Percentiles rank a stretch among this genome's conserved stretches.
Evolutionary conservation across 202 grass and related monocot genomes (phyloP).

Genomic region (Schoenoplectus triqueter): DNA sequence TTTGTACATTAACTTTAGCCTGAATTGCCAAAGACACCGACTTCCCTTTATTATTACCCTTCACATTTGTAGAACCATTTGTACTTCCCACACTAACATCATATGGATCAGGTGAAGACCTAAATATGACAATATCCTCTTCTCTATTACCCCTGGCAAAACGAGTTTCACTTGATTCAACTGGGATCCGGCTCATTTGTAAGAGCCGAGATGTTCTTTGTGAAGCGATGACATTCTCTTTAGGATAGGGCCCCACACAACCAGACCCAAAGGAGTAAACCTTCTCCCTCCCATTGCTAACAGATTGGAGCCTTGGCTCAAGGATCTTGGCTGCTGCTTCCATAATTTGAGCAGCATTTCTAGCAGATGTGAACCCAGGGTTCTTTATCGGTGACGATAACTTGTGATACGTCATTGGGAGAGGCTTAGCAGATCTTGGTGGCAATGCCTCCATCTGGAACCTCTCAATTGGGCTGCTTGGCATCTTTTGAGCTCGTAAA

Average conservation of each 20-base stretch:
- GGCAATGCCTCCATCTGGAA: constrained; percentile 78
- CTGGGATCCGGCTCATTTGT: constrained; percentile 52
- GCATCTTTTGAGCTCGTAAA: constrained; percentile 71
- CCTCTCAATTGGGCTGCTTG: constrained; percentile 74
- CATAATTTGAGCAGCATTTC: constrained; percentile 84
- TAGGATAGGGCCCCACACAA: constrained; percentile 57
- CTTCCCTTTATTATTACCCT: constrained; percentile 76
- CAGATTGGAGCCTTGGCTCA: constrained; percentile 59
- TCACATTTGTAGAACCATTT: constrained; percentile 32
- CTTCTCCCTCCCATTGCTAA: constrained; percentile 61
- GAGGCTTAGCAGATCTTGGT: constrained; percentile 51
- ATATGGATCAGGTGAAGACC: constrained; percentile 59
- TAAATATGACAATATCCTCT: constrained; percentile 75
- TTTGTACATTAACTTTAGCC: constrained; percentile 87
- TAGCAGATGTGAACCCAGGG: constrained; percentile 61
- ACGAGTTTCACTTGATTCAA: constrained; percentile 47
- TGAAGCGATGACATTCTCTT: constrained; percentile 42
- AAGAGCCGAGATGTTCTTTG: constrained; percentile 48
- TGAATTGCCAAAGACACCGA: constrained; percentile 74
- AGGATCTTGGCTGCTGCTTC: constrained; percentile 84
- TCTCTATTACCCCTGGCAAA: constrained; percentile 61
- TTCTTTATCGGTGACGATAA: constrained; percentile 78
- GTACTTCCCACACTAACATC: constrained; percentile 46
- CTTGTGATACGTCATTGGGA: constrained; percentile 51
- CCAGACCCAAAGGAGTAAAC: constrained; percentile 62